A percentile compares a stretch with the other conserved stretches of the same genome.
Conservation (phyloP, 2,329 filamentous ascomycete genomes). For the Pyricularia grisea region DNA sequence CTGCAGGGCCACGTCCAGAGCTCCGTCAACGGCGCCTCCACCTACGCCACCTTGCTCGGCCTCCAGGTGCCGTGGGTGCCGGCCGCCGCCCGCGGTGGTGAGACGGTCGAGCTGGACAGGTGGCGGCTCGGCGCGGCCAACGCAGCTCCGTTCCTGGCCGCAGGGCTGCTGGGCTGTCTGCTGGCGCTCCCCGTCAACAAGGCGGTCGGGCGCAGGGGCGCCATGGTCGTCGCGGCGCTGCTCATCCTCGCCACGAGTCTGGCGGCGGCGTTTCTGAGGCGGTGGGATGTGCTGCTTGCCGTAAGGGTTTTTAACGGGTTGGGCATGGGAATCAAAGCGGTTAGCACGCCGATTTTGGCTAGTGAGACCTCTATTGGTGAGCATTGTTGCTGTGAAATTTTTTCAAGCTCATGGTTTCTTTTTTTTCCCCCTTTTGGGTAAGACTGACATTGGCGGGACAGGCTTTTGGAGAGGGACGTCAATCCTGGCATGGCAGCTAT, state of each 20-base stretch:
- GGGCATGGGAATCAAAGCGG: conserved; percentile 39
- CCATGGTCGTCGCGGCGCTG: conserved; percentile 26
- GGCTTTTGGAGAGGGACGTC: conserved; percentile 36
- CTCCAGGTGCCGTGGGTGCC: background rate
- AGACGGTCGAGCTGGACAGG: conserved; percentile 11
- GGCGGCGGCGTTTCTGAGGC: conserved; percentile 22
- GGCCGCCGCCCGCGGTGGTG: no score
- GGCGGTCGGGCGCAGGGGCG: conserved; percentile 27
- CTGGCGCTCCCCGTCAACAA: conserved; percentile 31
- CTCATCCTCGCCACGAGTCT: conserved; percentile 29
- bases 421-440: background rate
- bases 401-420: background rate
- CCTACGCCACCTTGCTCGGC: conserved; percentile 14
- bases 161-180: conserved; percentile 27
- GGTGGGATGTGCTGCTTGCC: conserved; percentile 23
- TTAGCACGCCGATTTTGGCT: conserved; percentile 36
- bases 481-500: conserved; percentile 37
- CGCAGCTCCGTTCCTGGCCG: conserved; percentile 27
- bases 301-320: conserved; percentile 26
- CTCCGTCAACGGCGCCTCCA: conserved; percentile 30
- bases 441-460: background rate
- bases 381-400: background rate
- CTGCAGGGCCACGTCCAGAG: conserved; percentile 35
- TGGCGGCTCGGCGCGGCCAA: conserved; percentile 31
- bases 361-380: conserved; percentile 31